Base-by-base conservation (phyloP, 2,329 filamentous ascomycete species). In the Mycosphaerella sp. region DNA sequence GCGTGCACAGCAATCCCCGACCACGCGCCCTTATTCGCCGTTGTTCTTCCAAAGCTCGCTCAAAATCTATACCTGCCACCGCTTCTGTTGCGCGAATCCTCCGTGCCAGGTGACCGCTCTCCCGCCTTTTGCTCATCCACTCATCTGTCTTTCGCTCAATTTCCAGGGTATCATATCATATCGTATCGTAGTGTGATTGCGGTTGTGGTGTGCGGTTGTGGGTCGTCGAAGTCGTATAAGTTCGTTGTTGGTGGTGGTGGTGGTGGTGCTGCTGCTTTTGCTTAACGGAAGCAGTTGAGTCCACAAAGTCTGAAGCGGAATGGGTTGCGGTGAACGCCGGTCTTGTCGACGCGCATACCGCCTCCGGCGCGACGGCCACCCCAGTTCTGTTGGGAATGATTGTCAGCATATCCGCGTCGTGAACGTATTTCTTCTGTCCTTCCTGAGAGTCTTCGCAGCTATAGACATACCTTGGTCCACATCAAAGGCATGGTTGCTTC, bases 231-330 rank as follows among this genome's bases (percentile, higher is more conserved):
- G 30, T 34, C 30, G 30, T 34, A 34, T n/a, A n/a, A n/a, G n/a
- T n/a, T n/a, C 4, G 30, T 34, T 25, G 21, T 25, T 25, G 7
- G 21, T 25, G 21, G 21, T 5, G 7, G 21, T 25, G n/a, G n/a
- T 25, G 21, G 21, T 34, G 30, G 30, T 30, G 28, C 6, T n/a
- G 30, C 10, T 34, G 13, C n/a, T 16, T 2, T 25, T 32, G 41
- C 25, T 42, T 36, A 54, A 25, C 52, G 52, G 67, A 78, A 79
- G 65, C 77, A 80, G 64, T 71, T 77, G 60, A 79, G 73, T 37
- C 71, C 70, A 40, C 76, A 75, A 55, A 71, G 66, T 30, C 71
- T 71, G 61, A 79, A 70, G 35, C 75, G 68, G 63, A 77, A 79
- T 5, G 76, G 74, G 21, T 75, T 75, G 46, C 74, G 69, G 35